Evolutionary conservation across 495 filamentous ascomycete species (phyloP).

Genomic region (Paragyromitra xinjiangensis): DNA sequence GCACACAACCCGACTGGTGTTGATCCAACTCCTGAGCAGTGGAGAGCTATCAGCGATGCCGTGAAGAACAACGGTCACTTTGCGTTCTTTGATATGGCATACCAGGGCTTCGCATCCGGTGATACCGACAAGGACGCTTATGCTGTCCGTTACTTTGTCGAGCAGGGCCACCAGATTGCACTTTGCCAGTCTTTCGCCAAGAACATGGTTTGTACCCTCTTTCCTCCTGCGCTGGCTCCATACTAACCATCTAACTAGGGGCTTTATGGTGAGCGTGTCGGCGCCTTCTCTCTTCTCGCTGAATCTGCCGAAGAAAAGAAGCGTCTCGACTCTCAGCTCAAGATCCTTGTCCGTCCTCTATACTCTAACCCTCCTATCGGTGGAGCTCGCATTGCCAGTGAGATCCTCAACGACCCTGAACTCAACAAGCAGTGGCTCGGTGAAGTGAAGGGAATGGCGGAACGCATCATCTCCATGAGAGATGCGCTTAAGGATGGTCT

Average conservation of each 20-base stretch:
- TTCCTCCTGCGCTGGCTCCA: not conserved
- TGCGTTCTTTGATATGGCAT: slow-evolving; percentile 99
- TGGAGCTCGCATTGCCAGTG: slow-evolving; percentile 90
- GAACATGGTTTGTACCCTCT: slow-evolving; percentile 81
- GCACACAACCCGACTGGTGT: slow-evolving; percentile 99
- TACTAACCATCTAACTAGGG: slow-evolving; percentile 64
- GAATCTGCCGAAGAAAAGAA: slow-evolving; percentile 88
- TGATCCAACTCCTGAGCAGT: slow-evolving; percentile 91
- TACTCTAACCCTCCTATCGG: slow-evolving; percentile 99
- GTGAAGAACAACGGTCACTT: slow-evolving; percentile 90
- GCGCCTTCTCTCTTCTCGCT: slow-evolving; percentile 92
- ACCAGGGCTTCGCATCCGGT: slow-evolving; percentile 96
- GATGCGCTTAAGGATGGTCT: slow-evolving; percentile 90
- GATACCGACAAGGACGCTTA: slow-evolving; percentile 93
- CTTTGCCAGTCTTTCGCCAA: slow-evolving; percentile 97
- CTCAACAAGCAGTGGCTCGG: slow-evolving; percentile 93
- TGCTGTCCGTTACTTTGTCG: slow-evolving; percentile 87
- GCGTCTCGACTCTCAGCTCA: slow-evolving; percentile 95
- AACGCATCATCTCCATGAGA: slow-evolving; percentile 98
- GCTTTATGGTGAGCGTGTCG: slow-evolving; percentile 97
- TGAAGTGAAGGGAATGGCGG: slow-evolving; percentile 98
- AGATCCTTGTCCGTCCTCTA: slow-evolving; percentile 94
- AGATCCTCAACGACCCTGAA: slow-evolving; percentile 86
- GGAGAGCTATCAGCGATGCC: slow-evolving; percentile 88
- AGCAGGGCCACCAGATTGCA: slow-evolving; percentile 86